Evolutionary conservation across 2,329 filamentous ascomycete genomes (phyloP), one percentile per base, ranked within the genome.

Genomic region (Stemphylium vesicarium): DNA sequence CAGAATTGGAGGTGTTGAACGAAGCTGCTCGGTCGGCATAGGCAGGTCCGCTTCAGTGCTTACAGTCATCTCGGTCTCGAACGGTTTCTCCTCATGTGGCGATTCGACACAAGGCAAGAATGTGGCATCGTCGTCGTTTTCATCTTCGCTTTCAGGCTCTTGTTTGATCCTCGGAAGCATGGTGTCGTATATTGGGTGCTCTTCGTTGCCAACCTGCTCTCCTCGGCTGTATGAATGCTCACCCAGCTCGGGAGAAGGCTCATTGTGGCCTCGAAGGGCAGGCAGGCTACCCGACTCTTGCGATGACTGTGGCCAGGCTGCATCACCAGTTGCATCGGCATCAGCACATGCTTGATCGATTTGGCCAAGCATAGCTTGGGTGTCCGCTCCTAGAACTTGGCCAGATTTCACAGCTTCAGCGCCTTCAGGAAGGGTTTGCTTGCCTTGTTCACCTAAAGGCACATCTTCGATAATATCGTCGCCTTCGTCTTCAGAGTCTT

Each of bases 401-500:
- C 57, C 56, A 18, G 24, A 24, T 3, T 40, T 10, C 8, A 43
- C 31, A 7, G 31, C 18, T 2, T 56, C 53, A 0, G 41, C 33
- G 1, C 31, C 18, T 10, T 43, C 31, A 6, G 38, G 41, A 4
- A 47, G 16, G 4, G 35, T 33, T 50, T 63, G 59, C 22, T 53
- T 55, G 22, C 55, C 35, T 6, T 33, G 35, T 43, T 43, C 41
- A 42, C 22, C 16, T 26, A 35, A 15, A 31, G 35, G 20, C 2
- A 41, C n/a, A 4, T 68, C 60, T 37, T 70, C 66, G 15, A 65
- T 57, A 7, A 65, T 16, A n/a, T 59, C 64, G 11, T 61, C 68
- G 20, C 62, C 62, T 43, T 73, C 71, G 20, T 74, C 72, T 43
- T 75, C 72, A 2, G 71, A 75, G 43, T 75, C 72, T 26, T 62